Percentiles rank a stretch among this genome's conserved stretches.
These are phyloP conservation scores for Isoetes taiwanensis DNA, from an alignment of 75 land plant genomes.

Conservation along the genomic window DNA sequence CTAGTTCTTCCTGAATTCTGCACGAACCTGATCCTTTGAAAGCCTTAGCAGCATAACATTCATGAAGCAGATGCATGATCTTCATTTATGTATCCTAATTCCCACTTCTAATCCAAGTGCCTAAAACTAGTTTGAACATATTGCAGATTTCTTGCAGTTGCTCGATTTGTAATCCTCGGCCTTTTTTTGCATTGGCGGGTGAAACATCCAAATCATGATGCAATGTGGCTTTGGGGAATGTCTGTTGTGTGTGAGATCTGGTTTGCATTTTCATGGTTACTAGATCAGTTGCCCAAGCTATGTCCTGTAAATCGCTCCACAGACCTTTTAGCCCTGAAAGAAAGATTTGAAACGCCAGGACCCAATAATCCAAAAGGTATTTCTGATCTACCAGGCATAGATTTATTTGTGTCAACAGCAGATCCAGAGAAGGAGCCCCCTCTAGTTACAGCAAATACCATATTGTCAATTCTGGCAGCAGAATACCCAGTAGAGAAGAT, in stretches of 20 bases:
- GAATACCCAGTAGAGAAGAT: conserved; percentile 43
- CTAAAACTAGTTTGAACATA: background rate
- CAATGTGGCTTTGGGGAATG: conserved; percentile 19
- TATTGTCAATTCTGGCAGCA: conserved; percentile 33
- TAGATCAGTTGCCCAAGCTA: conserved; percentile 30
- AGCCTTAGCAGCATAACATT: no score
- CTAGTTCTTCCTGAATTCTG: background rate
- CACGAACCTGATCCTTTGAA: background rate
- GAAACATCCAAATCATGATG: background rate
- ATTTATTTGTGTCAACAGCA: conserved; percentile 29
- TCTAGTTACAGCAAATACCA: conserved; percentile 34
- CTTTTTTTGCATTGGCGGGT: background rate
- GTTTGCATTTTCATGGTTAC: conserved; percentile 31
- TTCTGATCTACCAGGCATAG: conserved; percentile 35
- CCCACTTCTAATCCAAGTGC: background rate
- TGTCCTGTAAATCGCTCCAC: conserved; percentile 22
- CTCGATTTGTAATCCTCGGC: background rate
- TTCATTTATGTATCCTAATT: background rate
- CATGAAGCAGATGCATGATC: no score
- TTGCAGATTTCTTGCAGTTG: background rate
- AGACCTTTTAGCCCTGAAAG: conserved; percentile 24
- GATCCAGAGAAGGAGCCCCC: conserved; percentile 41
- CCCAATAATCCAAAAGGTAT: conserved; percentile 27
- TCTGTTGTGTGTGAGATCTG: conserved; percentile 27
- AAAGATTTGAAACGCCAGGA: conserved; percentile 23